Conservation (phyloP, 169 alveolate genomes). For the Cryptosporidium meleagridis region DNA sequence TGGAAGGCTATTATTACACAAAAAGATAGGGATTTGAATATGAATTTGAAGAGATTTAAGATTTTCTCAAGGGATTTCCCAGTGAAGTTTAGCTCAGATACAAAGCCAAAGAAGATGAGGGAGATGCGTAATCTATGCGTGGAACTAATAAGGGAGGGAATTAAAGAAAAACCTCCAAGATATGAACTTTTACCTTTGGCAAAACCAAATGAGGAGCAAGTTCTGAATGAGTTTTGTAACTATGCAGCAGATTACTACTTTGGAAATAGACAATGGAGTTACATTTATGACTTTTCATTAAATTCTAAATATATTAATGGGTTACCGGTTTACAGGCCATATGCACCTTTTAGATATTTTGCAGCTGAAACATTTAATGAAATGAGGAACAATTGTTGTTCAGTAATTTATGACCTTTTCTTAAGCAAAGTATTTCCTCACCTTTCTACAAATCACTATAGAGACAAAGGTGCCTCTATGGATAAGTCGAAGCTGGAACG, state of each 20-base stretch:
- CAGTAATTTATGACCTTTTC: conserved; percentile 53
- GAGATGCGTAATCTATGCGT: conserved; percentile 40
- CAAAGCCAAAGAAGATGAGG: conserved; percentile 53
- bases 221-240: conserved; percentile 48
- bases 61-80: conserved; percentile 38
- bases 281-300: conserved; percentile 5
- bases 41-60: conserved; percentile 62
- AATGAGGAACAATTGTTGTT: conserved; percentile 61
- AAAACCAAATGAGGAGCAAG: conserved; percentile 48
- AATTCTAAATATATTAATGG: conserved; percentile 15
- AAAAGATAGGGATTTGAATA: conserved; percentile 44
- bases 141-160: conserved; percentile 53
- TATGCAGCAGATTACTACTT: conserved; percentile 73
- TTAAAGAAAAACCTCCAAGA: conserved; percentile 52
- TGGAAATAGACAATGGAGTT: conserved; percentile 62
- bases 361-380: conserved; percentile 71
- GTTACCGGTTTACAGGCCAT: conserved; percentile 34
- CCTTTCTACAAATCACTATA: conserved; percentile 23
- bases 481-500: conserved; percentile 43
- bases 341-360: conserved; percentile 67
- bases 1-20: conserved; percentile 67
- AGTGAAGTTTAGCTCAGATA: conserved; percentile 12
- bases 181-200: conserved; percentile 66
- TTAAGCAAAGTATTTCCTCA: conserved; percentile 58
- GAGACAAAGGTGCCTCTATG: background rate